phyloP scores from a whole-genome alignment of 192 early-diverging fungal species.

The Umbelopsis sp. region DNA sequence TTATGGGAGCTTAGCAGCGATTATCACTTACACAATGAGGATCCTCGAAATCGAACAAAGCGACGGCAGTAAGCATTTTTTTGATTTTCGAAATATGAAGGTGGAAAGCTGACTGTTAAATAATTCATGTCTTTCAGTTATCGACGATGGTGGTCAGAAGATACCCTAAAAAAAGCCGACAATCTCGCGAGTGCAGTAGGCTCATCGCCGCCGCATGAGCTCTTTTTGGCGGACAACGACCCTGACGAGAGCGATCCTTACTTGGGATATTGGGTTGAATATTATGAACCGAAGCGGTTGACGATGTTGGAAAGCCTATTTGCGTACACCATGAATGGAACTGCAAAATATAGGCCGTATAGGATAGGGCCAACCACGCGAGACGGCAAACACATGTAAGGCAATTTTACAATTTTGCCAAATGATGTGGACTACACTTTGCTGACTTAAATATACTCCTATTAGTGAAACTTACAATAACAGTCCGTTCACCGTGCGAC shows the following conservation, averaged over 20 bases:
- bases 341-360: constrained; percentile 54
- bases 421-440: background rate
- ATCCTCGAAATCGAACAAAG: constrained; percentile 46
- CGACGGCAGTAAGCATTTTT: constrained; percentile 52
- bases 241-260: constrained; percentile 38
- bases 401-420: too few species aligned
- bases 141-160: constrained; percentile 62
- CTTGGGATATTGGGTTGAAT: constrained; percentile 81
- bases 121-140: constrained; percentile 47
- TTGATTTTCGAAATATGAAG: background rate
- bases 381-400: constrained; percentile 24
- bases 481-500: constrained; percentile 45
- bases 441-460: background rate
- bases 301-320: constrained; percentile 82
- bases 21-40: constrained; percentile 77
- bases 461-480: constrained; percentile 30
- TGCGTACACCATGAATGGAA: constrained; percentile 87
- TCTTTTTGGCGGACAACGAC: constrained; percentile 22
- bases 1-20: constrained; percentile 83
- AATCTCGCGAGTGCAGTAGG: constrained; percentile 20
- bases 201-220: constrained; percentile 34
- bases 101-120: background rate
- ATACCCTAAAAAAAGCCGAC: constrained; percentile 43
- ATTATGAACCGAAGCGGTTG: constrained; percentile 80
- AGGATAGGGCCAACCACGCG: constrained; percentile 21